Percentiles rank a stretch among this genome's conserved stretches.
These are phyloP conservation scores for Lentinula edodes DNA, from an alignment of 768 basidiomycete genomes.

Conservation along the genomic window DNA sequence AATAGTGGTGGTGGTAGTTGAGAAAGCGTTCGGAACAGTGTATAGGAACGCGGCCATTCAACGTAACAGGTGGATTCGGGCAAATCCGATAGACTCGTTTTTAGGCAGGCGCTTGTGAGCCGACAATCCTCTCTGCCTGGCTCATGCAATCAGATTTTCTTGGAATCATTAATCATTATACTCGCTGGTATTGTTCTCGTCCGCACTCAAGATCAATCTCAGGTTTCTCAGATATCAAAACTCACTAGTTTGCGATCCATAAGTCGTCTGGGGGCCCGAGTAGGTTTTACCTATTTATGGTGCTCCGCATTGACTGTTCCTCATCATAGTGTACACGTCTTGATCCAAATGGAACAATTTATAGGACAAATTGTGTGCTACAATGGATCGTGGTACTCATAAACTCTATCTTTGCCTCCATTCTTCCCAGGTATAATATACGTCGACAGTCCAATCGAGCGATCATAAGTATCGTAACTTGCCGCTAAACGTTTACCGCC, in stretches of 20 bases:
- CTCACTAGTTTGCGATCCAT: too few relatives aligned
- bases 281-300: too few relatives aligned
- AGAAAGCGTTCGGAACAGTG: not conserved
- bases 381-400: not conserved
- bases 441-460: not conserved
- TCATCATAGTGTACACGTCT: too few relatives aligned
- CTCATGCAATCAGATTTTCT: too few relatives aligned
- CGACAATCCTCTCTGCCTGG: too few relatives aligned
- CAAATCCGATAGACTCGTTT: not conserved
- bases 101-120: not conserved
- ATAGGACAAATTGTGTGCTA: not conserved
- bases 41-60: not conserved
- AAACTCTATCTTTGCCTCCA: not conserved
- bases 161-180: too few relatives aligned
- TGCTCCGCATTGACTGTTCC: too few relatives aligned
- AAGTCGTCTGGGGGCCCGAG: too few relatives aligned
- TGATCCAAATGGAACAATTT: too few relatives aligned
- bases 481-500: conserved; percentile 15
- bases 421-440: not conserved
- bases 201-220: too few relatives aligned
- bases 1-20: not conserved
- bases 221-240: too few relatives aligned
- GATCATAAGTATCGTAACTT: conserved; percentile 15
- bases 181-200: too few relatives aligned
- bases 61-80: not conserved